A percentile compares a stretch with the other conserved stretches of the same genome.
These are phyloP conservation scores for Kingdonia uniflora DNA, from an alignment of 164 flowering plant genomes.

Conservation along the genomic window DNA sequence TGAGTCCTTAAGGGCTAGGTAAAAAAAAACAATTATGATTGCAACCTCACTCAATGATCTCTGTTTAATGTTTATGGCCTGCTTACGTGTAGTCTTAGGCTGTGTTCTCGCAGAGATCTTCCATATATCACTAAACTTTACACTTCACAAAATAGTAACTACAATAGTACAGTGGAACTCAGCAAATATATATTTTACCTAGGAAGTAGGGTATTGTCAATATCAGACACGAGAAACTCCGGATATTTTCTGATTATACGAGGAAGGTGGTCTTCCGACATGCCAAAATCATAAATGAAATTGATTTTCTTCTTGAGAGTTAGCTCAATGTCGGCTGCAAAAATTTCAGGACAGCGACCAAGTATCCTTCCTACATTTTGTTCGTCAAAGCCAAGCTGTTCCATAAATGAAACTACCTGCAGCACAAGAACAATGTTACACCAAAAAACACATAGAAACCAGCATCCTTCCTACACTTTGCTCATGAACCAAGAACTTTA, in stretches of 20 bases:
- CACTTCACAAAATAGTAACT: too few relatives aligned
- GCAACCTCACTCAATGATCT: too few relatives aligned
- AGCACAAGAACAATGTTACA: slow-evolving; percentile 4
- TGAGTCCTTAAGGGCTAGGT: too few relatives aligned
- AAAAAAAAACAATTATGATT: too few relatives aligned
- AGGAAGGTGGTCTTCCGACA: slow-evolving; percentile 40
- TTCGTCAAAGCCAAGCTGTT: slow-evolving; percentile 57
- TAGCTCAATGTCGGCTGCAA: slow-evolving; percentile 50
- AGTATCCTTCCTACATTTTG: slow-evolving; percentile 44
- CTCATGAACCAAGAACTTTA: too few relatives aligned
- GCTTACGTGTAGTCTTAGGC: too few relatives aligned
- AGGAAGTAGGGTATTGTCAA: slow-evolving; percentile 49
- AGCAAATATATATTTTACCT: slow-evolving; percentile 30
- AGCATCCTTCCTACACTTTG: too few relatives aligned
- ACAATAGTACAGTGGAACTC: too few relatives aligned
- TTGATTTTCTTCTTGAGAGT: slow-evolving; percentile 62
- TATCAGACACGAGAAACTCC: slow-evolving; percentile 63
- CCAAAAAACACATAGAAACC: neutral
- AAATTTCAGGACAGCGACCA: slow-evolving; percentile 77
- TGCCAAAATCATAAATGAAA: slow-evolving; percentile 47
- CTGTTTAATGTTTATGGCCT: too few relatives aligned
- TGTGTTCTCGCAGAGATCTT: too few relatives aligned
- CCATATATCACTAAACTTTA: too few relatives aligned
- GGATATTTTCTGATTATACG: slow-evolving; percentile 77
- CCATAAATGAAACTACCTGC: slow-evolving; percentile 65